Evolutionary conservation across 148 eudicot genomes (phyloP).

Genomic region (Persicaria maculosa): DNA sequence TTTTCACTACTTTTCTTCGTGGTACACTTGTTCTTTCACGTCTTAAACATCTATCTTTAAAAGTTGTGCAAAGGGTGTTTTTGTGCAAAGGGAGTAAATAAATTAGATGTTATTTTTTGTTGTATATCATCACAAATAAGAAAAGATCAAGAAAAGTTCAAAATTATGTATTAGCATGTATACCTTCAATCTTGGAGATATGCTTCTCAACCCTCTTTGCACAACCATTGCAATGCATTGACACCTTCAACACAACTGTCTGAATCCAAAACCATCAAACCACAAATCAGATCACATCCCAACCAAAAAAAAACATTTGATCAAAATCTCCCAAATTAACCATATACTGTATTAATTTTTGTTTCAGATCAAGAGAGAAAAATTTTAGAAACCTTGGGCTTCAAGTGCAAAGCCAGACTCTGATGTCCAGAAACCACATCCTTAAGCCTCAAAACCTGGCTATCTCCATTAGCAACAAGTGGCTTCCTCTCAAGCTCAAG

Average conservation of each 20-base stretch:
- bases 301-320: background rate
- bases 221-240: constrained; percentile 96
- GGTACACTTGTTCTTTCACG: no score
- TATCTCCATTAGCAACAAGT: constrained; percentile 41
- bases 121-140: no score
- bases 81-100: no score
- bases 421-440: constrained; percentile 54
- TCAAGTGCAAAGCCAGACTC: constrained; percentile 67
- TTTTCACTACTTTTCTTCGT: no score
- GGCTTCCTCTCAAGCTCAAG: constrained; percentile 53
- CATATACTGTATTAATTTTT: no score
- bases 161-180: background rate
- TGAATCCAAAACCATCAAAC: constrained; percentile 15
- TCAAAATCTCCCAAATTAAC: background rate
- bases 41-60: no score
- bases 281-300: background rate
- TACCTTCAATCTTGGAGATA: constrained; percentile 87
- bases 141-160: no score
- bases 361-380: background rate
- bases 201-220: constrained; percentile 87
- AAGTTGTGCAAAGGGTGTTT: no score
- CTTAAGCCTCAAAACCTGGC: constrained; percentile 37
- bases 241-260: constrained; percentile 88
- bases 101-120: no score
- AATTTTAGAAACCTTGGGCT: constrained; percentile 61